A percentile compares a stretch with the other conserved stretches of the same genome.
Conservation (phyloP, 495 filamentous ascomycete genomes). For the Talaromyces proteolyticus region DNA sequence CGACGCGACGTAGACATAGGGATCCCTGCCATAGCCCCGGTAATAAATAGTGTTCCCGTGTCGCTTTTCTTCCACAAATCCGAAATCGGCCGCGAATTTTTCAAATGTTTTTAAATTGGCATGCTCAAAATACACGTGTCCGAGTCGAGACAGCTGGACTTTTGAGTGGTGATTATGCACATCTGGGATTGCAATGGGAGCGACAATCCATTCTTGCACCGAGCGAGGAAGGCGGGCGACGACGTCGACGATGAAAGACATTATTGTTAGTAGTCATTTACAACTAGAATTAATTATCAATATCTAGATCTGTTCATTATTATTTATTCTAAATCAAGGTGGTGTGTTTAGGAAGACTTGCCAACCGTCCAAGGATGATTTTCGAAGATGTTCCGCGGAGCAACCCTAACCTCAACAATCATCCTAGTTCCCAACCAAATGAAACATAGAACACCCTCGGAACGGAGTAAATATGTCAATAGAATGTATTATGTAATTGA, state of each 20-base stretch:
- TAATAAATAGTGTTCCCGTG: constrained; percentile 47
- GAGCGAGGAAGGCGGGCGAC: not conserved
- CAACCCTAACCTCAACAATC: not conserved
- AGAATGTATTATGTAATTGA: not conserved
- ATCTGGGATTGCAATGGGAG: constrained; percentile 6
- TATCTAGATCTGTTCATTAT: not conserved
- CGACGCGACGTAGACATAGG: constrained; percentile 45
- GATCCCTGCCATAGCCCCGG: constrained; percentile 49
- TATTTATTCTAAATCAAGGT: not conserved
- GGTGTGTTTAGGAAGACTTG: not conserved
- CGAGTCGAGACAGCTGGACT: constrained; percentile 46
- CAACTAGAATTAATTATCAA: not conserved
- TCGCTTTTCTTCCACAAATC: constrained; percentile 38
- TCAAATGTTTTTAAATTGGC: constrained; percentile 38
- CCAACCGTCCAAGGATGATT: not conserved
- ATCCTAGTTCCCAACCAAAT: not conserved
- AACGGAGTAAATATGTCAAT: not conserved
- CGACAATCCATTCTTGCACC: constrained; percentile 9
- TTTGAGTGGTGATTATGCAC: constrained; percentile 10
- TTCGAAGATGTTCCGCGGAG: constrained; percentile 1
- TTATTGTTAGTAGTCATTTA: constrained; percentile 9
- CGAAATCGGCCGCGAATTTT: constrained; percentile 49
- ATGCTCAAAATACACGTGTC: constrained; percentile 55
- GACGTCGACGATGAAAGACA: constrained; percentile 18
- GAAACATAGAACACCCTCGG: not conserved